Conservation (phyloP, 768 basidiomycete genomes). For the Termitomyces sp. region DNA sequence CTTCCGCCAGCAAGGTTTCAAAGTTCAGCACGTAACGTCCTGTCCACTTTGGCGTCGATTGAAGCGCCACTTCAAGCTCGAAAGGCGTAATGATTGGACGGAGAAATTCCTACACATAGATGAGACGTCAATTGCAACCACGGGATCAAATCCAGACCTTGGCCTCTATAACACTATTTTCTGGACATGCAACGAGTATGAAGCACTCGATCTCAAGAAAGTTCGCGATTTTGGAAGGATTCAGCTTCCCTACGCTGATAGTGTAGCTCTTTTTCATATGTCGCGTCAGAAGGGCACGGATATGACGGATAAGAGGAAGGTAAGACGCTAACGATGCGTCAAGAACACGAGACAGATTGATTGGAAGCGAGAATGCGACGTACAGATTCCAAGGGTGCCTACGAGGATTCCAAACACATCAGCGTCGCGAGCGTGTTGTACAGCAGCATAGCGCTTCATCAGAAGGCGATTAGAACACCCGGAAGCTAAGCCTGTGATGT, state of each 20-base stretch:
- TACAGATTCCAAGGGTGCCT: conserved; percentile 87
- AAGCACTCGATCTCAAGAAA: conserved; percentile 97
- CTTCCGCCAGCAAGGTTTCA: conserved; percentile 43
- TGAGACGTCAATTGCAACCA: not conserved
- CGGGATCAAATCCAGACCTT: conserved; percentile 35
- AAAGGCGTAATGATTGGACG: conserved; percentile 92
- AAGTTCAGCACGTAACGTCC: conserved; percentile 80
- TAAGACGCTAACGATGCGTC: conserved; percentile 58
- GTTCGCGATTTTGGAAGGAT: conserved; percentile 91
- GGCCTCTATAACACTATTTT: conserved; percentile 78
- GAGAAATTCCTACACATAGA: conserved; percentile 65
- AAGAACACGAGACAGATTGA: not conserved
- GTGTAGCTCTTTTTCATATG: conserved; percentile 90
- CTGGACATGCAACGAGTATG: conserved; percentile 90
- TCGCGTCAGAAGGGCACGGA: conserved; percentile 63
- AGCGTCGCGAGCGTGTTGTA: conserved; percentile 86
- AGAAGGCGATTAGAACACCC: conserved; percentile 71
- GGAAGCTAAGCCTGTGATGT: conserved; percentile 50
- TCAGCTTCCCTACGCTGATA: conserved; percentile 90
- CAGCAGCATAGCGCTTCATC: conserved; percentile 82
- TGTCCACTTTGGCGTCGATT: conserved; percentile 64
- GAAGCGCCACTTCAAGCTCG: conserved; percentile 80
- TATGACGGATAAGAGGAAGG: conserved; percentile 74
- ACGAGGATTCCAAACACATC: conserved; percentile 95
- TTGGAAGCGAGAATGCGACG: conserved; percentile 17